Conservation (phyloP, 176 grass and related monocot genomes). For the Ensete ventricosum region DNA sequence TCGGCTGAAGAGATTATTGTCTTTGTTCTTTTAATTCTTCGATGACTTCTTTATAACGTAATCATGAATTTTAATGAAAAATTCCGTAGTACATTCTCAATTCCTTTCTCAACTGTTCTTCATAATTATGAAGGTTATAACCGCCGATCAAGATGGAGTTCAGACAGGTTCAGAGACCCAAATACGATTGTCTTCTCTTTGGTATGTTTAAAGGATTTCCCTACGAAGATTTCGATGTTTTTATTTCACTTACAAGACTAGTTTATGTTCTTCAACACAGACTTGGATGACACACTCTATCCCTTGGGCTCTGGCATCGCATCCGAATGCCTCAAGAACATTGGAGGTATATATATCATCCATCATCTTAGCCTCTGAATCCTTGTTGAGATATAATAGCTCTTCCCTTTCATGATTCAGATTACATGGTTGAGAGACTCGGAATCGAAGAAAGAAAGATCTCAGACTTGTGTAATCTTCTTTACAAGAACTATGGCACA, state of each 20-base stretch:
- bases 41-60: too few species aligned
- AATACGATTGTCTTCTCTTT: constrained; percentile 73
- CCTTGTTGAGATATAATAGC: not conserved
- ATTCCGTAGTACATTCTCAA: too few species aligned
- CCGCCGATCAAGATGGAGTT: constrained; percentile 50
- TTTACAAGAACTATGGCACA: constrained; percentile 93
- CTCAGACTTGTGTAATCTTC: constrained; percentile 48
- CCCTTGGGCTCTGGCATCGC: constrained; percentile 57
- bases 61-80: too few species aligned
- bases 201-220: constrained; percentile 26
- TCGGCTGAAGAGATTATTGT: too few species aligned
- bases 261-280: constrained; percentile 18
- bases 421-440: constrained; percentile 76
- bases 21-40: too few species aligned
- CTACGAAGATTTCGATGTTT: not conserved
- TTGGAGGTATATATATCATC: constrained; percentile 41
- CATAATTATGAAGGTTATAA: too few species aligned
- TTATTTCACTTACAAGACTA: not conserved
- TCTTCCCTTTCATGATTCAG: constrained; percentile 18
- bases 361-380: too few species aligned
- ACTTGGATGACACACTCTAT: constrained; percentile 85
- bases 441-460: constrained; percentile 47
- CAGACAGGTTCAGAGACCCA: constrained; percentile 33
- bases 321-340: constrained; percentile 50
- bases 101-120: too few species aligned